Evolutionary conservation across 2,329 filamentous ascomycete species (phyloP), one percentile per base, ranked within the genome.

Genomic region (Ophiognomonia clavigignenti-juglandacearum): DNA sequence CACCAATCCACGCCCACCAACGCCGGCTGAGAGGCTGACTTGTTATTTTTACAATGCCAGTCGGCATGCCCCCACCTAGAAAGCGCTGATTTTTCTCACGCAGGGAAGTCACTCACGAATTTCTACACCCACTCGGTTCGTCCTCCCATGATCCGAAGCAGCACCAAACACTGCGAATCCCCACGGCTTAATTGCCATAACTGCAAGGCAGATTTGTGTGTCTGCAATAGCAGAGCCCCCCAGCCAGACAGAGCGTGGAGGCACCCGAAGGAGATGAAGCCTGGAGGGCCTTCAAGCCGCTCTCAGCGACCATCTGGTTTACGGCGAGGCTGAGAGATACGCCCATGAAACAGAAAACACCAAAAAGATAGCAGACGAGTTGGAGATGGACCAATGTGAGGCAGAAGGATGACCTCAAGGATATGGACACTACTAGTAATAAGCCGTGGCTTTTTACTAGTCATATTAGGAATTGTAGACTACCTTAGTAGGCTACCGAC

Each of bases 11-110:
- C 61, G 4, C 47, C 58, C 42, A 51, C 56, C 41, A 60, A 59
- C 26, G 61, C 54, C 45, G 61, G 61, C 37, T 65, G 58, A 64
- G 38, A 16, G 19, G n/a, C 36, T 43, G 22, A 42, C 20, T 22
- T 42, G 31, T 34, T n/a, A 4, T 34, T 26, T 10, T 43, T 23
- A 16, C 27, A 20, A 27, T 37, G 29, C 34, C 46, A 31, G 43
- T 39, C 36, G 36, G 20, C 26, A 34, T 4, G 13, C 20, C 27
- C 26, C 27, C 32, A 39, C 40, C 43, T 49, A 39, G 40, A 39
- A 37, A 43, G 42, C 50, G 42, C 50, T 52, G 50, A 52, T 52
- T 39, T 40, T 40, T 32, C 43, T 49, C 29, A 41, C 34, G 39
- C 46, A 52, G 50, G 46, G 31, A 48, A 49, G 44, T 45, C 39